phyloP scores from a whole-genome alignment of 1,139 yeast species.

The Yamadazyma pseudoaaseri region DNA sequence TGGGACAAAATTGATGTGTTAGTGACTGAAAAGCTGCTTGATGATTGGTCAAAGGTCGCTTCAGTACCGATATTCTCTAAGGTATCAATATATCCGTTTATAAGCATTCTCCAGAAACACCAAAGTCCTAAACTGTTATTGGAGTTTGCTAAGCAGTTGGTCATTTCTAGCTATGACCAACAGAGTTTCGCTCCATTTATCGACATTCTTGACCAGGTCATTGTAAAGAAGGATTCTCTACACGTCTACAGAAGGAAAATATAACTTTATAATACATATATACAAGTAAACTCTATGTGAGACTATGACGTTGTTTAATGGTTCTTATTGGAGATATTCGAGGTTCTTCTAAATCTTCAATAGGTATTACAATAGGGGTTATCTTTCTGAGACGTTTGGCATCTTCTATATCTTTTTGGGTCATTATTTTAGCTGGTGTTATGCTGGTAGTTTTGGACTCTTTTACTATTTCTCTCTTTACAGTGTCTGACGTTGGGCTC shows the following conservation, averaged over 20 bases:
- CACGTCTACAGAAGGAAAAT: too few relatives aligned
- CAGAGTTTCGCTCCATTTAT: too few relatives aligned
- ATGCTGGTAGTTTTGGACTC: not conserved
- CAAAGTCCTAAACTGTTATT: too few relatives aligned
- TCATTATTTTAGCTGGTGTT: slow-evolving; percentile 1
- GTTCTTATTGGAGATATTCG: slow-evolving; percentile 33
- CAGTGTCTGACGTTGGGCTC: not conserved
- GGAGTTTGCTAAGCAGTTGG: too few relatives aligned
- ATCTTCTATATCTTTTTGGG: slow-evolving; percentile 26
- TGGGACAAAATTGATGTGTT: slow-evolving; percentile 63
- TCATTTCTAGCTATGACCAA: too few relatives aligned
- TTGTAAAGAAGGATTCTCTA: too few relatives aligned
- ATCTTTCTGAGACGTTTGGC: slow-evolving; percentile 39
- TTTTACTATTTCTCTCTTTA: not conserved
- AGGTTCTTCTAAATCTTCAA: slow-evolving; percentile 28
- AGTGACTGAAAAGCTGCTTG: slow-evolving; percentile 42
- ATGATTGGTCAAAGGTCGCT: slow-evolving; percentile 26
- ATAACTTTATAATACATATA: too few relatives aligned
- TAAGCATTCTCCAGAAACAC: slow-evolving; percentile 13
- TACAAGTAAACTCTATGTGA: too few relatives aligned
- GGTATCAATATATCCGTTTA: slow-evolving; percentile 20
- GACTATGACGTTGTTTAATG: slow-evolving; percentile 23
- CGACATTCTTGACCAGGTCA: too few relatives aligned
- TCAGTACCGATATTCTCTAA: slow-evolving; percentile 22
- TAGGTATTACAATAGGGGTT: slow-evolving; percentile 41